Evolutionary conservation across 1,284 basidiomycete genomes (phyloP).

Genomic region (Exsudoporus floridanus): DNA sequence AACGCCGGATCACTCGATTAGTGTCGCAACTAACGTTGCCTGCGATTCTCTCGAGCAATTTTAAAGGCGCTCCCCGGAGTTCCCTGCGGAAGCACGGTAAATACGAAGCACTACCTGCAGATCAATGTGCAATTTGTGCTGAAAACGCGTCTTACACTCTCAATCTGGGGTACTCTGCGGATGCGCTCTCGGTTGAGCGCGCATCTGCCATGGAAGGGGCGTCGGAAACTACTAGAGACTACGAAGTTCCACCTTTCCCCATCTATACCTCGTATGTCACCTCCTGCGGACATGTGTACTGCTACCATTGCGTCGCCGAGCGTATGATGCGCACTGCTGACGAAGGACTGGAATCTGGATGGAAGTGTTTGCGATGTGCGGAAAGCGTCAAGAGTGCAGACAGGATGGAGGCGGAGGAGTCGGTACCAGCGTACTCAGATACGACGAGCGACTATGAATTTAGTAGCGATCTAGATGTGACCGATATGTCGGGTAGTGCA

Average conservation of each 20-base stretch:
- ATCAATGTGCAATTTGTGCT: slow-evolving; percentile 79
- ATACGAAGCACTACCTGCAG: slow-evolving; percentile 60
- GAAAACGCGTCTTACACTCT: slow-evolving; percentile 67
- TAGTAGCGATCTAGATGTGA: slow-evolving; percentile 50
- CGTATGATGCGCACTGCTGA: slow-evolving; percentile 73
- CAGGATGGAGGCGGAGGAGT: slow-evolving; percentile 38
- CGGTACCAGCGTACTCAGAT: slow-evolving; percentile 31
- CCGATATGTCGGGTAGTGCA: slow-evolving; percentile 34
- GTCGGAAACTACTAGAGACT: slow-evolving; percentile 6
- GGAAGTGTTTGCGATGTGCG: slow-evolving; percentile 82
- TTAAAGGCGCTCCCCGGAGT: slow-evolving; percentile 1
- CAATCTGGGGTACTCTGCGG: slow-evolving; percentile 52
- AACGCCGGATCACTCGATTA: slow-evolving; percentile 54
- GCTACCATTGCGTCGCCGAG: slow-evolving; percentile 85
- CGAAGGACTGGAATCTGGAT: slow-evolving; percentile 59
- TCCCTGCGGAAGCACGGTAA: slow-evolving; percentile 47
- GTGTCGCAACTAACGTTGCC: slow-evolving; percentile 37
- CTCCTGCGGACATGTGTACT: slow-evolving; percentile 81
- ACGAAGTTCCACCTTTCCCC: slow-evolving; percentile 50
- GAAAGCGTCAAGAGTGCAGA: slow-evolving; percentile 58
- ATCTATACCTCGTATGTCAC: slow-evolving; percentile 72
- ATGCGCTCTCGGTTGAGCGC: slow-evolving; percentile 49
- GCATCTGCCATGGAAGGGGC: slow-evolving; percentile 18
- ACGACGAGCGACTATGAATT: slow-evolving; percentile 53
- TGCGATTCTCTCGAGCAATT: slow-evolving; percentile 14